phyloP scores from a whole-genome alignment of 2,329 filamentous ascomycete species.

The Hymenoscyphus linearis region DNA sequence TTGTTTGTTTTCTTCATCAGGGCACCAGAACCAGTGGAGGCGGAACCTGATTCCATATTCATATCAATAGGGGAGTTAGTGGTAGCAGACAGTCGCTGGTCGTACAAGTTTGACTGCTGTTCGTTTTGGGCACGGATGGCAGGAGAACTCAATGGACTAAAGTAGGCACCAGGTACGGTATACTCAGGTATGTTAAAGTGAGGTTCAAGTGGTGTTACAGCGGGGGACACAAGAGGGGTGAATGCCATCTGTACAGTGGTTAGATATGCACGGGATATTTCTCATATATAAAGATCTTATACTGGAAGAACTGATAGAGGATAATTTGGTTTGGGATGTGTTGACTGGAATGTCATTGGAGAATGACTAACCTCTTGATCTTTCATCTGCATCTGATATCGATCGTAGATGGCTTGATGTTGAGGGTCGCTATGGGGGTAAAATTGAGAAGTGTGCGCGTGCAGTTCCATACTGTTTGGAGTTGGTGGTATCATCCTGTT shows the following conservation, averaged over 20 bases:
- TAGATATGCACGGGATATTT: not conserved
- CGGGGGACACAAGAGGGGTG: conserved; percentile 78
- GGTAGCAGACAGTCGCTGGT: conserved; percentile 36
- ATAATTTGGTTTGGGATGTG: no score
- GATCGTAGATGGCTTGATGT: conserved; percentile 60
- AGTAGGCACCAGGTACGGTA: conserved; percentile 65
- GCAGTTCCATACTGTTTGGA: conserved; percentile 74
- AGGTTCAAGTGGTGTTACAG: conserved; percentile 71
- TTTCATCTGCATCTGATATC: conserved; percentile 53
- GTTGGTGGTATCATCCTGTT: conserved; percentile 68
- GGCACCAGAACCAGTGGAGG: conserved; percentile 19
- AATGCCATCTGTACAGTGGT: conserved; percentile 58
- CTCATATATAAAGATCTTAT: not conserved
- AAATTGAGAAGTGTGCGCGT: conserved; percentile 49
- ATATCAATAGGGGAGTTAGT: conserved; percentile 31
- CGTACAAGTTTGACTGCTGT: conserved; percentile 34
- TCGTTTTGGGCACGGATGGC: conserved; percentile 69
- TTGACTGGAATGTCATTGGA: no score
- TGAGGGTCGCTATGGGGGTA: conserved; percentile 52
- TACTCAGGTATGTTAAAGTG: conserved; percentile 53
- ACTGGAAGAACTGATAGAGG: not conserved
- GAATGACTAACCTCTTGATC: conserved; percentile 55
- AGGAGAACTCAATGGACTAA: conserved; percentile 78
- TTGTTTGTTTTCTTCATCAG: conserved; percentile 22
- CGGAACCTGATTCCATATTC: conserved; percentile 27